A percentile compares a stretch with the other conserved stretches of the same genome.
Conservation (phyloP, 345 rosid genomes). For the Ceriops tagal region DNA sequence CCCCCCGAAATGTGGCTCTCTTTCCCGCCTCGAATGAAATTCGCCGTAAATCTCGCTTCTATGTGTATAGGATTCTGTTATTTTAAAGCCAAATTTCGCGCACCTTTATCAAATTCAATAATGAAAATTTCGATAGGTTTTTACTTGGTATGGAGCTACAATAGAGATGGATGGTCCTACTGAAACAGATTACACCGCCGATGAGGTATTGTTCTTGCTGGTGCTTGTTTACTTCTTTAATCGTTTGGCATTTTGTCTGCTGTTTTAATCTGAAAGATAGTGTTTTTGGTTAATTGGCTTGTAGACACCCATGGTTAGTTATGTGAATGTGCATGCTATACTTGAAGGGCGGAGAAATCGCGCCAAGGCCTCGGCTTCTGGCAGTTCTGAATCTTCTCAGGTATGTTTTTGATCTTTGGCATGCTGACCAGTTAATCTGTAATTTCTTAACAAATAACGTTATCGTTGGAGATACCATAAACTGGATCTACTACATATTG, state of each 20-base stretch:
- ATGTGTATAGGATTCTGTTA: neutral
- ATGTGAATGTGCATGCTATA: conserved; percentile 78
- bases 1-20: conserved; percentile 89
- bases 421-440: neutral
- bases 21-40: conserved; percentile 80
- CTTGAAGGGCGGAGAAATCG: conserved; percentile 64
- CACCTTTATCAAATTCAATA: neutral
- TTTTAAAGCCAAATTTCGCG: neutral
- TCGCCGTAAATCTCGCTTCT: conserved; percentile 48
- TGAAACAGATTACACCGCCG: conserved; percentile 93
- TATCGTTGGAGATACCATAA: no score
- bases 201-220: conserved; percentile 53
- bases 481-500: no score
- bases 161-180: conserved; percentile 81
- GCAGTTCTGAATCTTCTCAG: conserved; percentile 52
- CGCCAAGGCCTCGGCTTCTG: conserved; percentile 60
- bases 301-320: conserved; percentile 92
- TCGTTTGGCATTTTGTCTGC: neutral
- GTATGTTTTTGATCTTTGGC: conserved; percentile 24
- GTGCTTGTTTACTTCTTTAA: neutral
- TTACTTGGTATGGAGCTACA: conserved; percentile 93
- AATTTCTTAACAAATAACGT: neutral
- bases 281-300: neutral
- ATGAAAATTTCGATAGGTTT: conserved; percentile 44
- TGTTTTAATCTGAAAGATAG: neutral